phyloP scores from a whole-genome alignment of 2,329 filamentous ascomycete genomes.

The Colletotrichum scovillei region DNA sequence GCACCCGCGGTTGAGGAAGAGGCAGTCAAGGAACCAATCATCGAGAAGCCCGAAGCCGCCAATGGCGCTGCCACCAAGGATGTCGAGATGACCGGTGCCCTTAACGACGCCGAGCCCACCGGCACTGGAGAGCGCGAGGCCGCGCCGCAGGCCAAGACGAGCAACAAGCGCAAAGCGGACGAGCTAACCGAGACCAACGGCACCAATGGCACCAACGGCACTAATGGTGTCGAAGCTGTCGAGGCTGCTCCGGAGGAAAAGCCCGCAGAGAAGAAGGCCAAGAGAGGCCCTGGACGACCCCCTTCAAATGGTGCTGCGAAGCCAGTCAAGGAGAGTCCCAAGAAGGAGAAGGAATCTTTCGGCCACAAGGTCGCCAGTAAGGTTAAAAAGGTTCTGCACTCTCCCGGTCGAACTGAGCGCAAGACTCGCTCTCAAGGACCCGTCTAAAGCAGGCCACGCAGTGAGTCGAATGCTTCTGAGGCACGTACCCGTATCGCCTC shows the following conservation, averaged over 20 bases:
- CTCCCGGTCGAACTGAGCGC: slow-evolving; percentile 50
- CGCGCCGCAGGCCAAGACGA: slow-evolving; percentile 40
- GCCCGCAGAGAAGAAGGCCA: slow-evolving; percentile 41
- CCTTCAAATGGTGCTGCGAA: slow-evolving; percentile 26
- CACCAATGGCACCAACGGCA: slow-evolving; percentile 41
- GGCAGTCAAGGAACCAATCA: slow-evolving; percentile 45
- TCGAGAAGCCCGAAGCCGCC: slow-evolving; percentile 39
- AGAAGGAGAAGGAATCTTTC: slow-evolving; percentile 28
- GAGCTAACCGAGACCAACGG: slow-evolving; percentile 40
- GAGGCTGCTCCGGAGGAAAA: slow-evolving; percentile 20
- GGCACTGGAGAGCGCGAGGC: slow-evolving; percentile 28
- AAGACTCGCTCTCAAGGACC: slow-evolving; percentile 57
- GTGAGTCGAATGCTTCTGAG: not conserved
- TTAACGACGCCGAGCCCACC: slow-evolving; percentile 36
- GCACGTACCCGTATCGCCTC: not conserved
- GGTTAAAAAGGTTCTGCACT: slow-evolving; percentile 48
- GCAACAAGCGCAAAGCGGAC: slow-evolving; percentile 53
- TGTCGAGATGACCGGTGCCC: slow-evolving; percentile 38
- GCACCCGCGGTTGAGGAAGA: slow-evolving; percentile 41
- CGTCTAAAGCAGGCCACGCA: not conserved
- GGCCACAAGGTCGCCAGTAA: slow-evolving; percentile 43
- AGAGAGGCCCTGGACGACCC: slow-evolving; percentile 36
- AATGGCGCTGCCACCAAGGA: slow-evolving; percentile 37
- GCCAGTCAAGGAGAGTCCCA: not conserved
- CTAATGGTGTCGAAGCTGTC: not conserved